These are phyloP conservation scores for Stephania cephalantha DNA, from an alignment of 164 flowering plant species.

Conservation along the genomic window DNA sequence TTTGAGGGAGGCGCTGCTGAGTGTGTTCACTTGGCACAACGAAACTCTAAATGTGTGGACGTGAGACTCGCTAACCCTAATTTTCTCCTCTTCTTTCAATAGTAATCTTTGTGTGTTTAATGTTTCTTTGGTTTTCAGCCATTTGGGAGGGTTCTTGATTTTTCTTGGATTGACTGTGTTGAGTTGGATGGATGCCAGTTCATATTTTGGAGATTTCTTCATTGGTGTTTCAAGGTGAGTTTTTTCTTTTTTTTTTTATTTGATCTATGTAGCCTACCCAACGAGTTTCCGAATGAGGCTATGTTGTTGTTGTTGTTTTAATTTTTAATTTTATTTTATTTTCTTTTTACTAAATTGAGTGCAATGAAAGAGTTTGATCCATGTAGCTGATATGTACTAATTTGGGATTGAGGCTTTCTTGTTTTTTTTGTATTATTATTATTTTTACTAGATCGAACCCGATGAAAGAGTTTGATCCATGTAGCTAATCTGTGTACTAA, in stretches of 20 bases:
- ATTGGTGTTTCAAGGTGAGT: constrained; percentile 22
- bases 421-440: too few relatives aligned
- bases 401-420: too few relatives aligned
- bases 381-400: too few relatives aligned
- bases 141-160: constrained; percentile 70
- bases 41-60: constrained; percentile 96
- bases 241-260: neutral
- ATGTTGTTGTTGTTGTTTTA: too few relatives aligned
- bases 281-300: too few relatives aligned
- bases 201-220: constrained; percentile 16
- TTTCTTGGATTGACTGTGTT: constrained; percentile 49
- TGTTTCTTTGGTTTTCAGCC: constrained; percentile 37
- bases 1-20: constrained; percentile 53
- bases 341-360: too few relatives aligned
- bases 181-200: constrained; percentile 42
- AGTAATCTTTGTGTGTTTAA: neutral
- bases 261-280: too few relatives aligned
- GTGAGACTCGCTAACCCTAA: constrained; percentile 28
- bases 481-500: too few relatives aligned
- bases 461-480: too few relatives aligned
- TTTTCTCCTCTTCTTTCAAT: neutral
- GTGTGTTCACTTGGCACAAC: constrained; percentile 80
- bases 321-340: too few relatives aligned
- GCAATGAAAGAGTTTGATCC: too few relatives aligned
- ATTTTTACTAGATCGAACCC: too few relatives aligned